Evolutionary conservation across 2,329 filamentous ascomycete genomes (phyloP).

Genomic region (Penicillium hesseltinei): DNA sequence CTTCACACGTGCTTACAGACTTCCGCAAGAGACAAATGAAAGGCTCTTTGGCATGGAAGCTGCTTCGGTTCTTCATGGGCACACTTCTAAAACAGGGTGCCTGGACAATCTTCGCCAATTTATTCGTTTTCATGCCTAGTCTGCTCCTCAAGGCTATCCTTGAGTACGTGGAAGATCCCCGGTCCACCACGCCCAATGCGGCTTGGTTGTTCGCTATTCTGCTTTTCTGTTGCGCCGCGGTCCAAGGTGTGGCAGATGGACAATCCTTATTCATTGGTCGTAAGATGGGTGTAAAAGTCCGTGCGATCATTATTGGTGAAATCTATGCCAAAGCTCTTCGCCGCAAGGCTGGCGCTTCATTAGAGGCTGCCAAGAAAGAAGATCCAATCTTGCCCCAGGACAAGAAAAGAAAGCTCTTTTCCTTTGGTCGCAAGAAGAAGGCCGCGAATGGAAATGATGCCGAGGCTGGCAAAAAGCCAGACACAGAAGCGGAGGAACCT

Average conservation of each 20-base stretch:
- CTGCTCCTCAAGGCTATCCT: conserved; percentile 87
- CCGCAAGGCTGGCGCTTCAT: conserved; percentile 77
- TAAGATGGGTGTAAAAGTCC: conserved; percentile 87
- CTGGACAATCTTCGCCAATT: conserved; percentile 75
- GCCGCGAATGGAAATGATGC: conserved; percentile 23
- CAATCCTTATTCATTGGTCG: conserved; percentile 91
- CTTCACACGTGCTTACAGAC: conserved; percentile 71
- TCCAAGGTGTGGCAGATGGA: conserved; percentile 79
- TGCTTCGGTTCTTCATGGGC: conserved; percentile 79
- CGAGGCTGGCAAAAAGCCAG: conserved; percentile 23
- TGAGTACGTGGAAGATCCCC: conserved; percentile 86
- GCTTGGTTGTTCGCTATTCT: conserved; percentile 95
- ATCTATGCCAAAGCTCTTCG: conserved; percentile 95
- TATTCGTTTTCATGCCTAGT: conserved; percentile 89
- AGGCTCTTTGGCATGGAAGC: conserved; percentile 71
- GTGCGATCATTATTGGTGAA: conserved; percentile 93
- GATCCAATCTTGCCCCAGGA: conserved; percentile 37
- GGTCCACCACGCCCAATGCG: conserved; percentile 73
- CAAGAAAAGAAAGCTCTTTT: conserved; percentile 49
- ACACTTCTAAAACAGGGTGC: conserved; percentile 72
- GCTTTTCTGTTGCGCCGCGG: conserved; percentile 75
- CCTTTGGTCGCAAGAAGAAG: conserved; percentile 60
- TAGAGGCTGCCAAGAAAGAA: conserved; percentile 69
- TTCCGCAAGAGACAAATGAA: conserved; percentile 87
- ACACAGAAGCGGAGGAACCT: conserved; percentile 38